These are phyloP conservation scores for Triticum timopheevii DNA, from an alignment of 176 grass and related monocot genomes.

Conservation along the genomic window DNA sequence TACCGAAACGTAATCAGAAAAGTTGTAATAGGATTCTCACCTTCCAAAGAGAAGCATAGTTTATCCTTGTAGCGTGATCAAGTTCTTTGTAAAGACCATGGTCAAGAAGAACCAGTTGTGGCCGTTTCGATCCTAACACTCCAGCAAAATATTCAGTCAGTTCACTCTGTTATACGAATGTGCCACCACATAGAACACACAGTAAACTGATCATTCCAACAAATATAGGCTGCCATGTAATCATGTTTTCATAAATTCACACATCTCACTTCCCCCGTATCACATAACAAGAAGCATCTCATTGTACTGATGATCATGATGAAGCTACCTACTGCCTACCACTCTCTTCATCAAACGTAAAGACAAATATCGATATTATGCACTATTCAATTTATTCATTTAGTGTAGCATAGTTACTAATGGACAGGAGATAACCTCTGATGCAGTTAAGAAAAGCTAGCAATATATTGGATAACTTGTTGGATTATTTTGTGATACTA, in stretches of 20 bases:
- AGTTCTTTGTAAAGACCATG: constrained; percentile 98
- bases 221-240: background rate
- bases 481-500: background rate
- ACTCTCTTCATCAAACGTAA: constrained; percentile 23
- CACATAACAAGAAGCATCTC: constrained; percentile 3
- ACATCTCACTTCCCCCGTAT: background rate
- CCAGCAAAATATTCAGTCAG: constrained; percentile 10
- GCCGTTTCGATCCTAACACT: constrained; percentile 66
- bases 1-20: constrained; percentile 12
- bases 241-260: background rate
- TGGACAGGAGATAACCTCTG: background rate
- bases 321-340: background rate
- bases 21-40: constrained; percentile 32
- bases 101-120: constrained; percentile 90
- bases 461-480: background rate
- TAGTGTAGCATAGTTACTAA: background rate
- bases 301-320: background rate
- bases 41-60: constrained; percentile 98
- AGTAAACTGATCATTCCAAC: background rate
- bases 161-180: background rate
- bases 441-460: constrained; percentile 9
- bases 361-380: background rate
- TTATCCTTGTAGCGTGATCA: constrained; percentile 73
- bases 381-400: background rate
- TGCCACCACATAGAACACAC: background rate